Percentiles rank a stretch among this genome's conserved stretches.
These are phyloP conservation scores for Tetraselmis striata DNA, from an alignment of 139 green algal species.

Conservation along the genomic window DNA sequence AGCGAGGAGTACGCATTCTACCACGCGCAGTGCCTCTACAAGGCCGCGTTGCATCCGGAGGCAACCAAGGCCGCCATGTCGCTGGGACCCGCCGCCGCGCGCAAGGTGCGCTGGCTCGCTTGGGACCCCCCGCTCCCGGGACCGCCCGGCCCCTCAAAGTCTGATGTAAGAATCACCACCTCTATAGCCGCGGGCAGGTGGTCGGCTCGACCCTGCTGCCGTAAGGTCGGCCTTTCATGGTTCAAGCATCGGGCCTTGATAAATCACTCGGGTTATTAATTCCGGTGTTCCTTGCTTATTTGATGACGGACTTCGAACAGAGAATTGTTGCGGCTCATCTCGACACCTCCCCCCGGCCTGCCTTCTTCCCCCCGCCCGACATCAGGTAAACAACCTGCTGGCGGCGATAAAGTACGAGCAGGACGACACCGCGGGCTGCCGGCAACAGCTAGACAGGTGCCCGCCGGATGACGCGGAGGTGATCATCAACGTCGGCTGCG, in stretches of 20 bases:
- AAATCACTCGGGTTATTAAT: too few relatives aligned
- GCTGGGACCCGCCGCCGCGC: conserved; percentile 6
- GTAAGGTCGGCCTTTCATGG: neutral
- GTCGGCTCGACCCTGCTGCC: neutral
- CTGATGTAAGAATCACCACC: neutral
- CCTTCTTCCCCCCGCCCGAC: too few relatives aligned
- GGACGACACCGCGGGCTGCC: conserved; percentile 63
- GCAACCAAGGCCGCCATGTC: conserved; percentile 37
- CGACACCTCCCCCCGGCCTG: too few relatives aligned
- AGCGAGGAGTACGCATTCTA: neutral
- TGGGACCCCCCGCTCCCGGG: neutral
- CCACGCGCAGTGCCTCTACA: neutral
- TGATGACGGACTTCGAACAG: too few relatives aligned
- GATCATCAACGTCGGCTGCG: conserved; percentile 57
- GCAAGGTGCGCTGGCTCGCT: neutral
- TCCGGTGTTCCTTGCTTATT: too few relatives aligned
- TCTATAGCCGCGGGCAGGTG: neutral
- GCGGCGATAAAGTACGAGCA: conserved; percentile 69
- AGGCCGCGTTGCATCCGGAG: conserved; percentile 44
- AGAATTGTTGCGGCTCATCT: too few relatives aligned
- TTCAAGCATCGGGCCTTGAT: too few relatives aligned
- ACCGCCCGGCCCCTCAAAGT: neutral
- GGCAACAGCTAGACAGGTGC: conserved; percentile 55
- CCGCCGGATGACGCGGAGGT: conserved; percentile 41
- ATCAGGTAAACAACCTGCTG: conserved; percentile 45